Evolutionary conservation across 2,329 filamentous ascomycete genomes (phyloP), one percentile per base, ranked within the genome.

Genomic region (Colletotrichum filicis): DNA sequence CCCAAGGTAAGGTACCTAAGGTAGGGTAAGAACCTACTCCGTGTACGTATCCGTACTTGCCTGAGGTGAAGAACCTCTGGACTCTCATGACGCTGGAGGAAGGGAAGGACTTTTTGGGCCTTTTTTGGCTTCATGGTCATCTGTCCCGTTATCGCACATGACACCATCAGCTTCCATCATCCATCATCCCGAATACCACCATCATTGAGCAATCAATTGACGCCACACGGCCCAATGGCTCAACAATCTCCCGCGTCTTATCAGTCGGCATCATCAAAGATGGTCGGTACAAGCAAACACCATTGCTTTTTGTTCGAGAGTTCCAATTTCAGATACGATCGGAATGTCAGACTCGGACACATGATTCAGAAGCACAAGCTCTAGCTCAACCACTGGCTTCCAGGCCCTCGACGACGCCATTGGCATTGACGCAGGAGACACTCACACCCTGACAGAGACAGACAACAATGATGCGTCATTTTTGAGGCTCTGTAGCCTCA

Each of bases 401-500:
- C 11, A n/a, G 53, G 3, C 35, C 64, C 53, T 30, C 1, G 42
- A 49, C 22, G 26, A 60, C 68, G 16, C 63, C 24, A 57, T 60
- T 67, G 32, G 42, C 22, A 49, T 49, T 49, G 42, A 63, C 52
- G 35, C 66, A 42, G 49, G 46, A 30, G 52, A 19, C 19, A n/a
- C 42, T 8, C 19, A 49, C 42, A n/a, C 19, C 42, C 42, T 49
- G 42, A 52, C 46, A 26, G 46, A 53, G 28, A 63, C 46, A 63
- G 28, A 64, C 53, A 42, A 55, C 61, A 11, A 19, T 35, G 46
- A 68, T 72, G 71, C 71, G 71, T 74, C 68, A 74, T 74, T 72
- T 72, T 67, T 72, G 71, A 68, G 71, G 71, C 68, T 67, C 58
- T 59, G 26, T 11, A 62, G 66, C 73, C 71, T 74, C 66, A 74